Percentiles rank a stretch among this genome's conserved stretches.
phyloP scores from a whole-genome alignment of 495 filamentous ascomycete species.

The Neurospora cerealis region DNA sequence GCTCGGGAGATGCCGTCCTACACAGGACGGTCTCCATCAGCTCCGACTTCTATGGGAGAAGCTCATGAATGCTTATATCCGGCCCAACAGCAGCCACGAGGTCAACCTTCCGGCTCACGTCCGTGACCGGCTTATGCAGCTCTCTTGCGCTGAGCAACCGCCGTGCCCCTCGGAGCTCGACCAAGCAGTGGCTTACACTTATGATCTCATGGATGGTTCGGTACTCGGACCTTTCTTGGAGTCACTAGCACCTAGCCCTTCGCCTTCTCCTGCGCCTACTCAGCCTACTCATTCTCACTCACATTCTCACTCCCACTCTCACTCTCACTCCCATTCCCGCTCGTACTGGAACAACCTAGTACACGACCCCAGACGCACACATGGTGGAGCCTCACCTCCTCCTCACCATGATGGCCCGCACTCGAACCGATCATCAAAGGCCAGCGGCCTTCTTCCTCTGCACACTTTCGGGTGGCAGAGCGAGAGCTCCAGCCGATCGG shows the following conservation, averaged over 20 bases:
- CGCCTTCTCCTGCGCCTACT: constrained; percentile 10
- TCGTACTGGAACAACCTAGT: neutral
- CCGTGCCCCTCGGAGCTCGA: constrained; percentile 72
- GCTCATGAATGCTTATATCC: constrained; percentile 63
- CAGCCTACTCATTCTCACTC: constrained; percentile 21
- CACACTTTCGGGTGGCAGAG: constrained; percentile 30
- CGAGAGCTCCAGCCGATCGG: constrained; percentile 25
- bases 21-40: constrained; percentile 1
- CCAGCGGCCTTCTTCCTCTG: constrained; percentile 30
- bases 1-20: neutral
- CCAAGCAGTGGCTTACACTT: constrained; percentile 81
- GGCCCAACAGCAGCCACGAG: constrained; percentile 71
- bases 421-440: constrained; percentile 30
- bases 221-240: constrained; percentile 79
- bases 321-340: neutral
- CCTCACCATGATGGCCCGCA: constrained; percentile 17
- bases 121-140: constrained; percentile 64
- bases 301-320: constrained; percentile 1
- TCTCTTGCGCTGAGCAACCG: constrained; percentile 51
- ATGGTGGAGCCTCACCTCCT: neutral
- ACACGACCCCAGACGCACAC: neutral
- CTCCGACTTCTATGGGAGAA: constrained; percentile 53
- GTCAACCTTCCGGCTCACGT: constrained; percentile 87
- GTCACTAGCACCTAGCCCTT: constrained; percentile 25
- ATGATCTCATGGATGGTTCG: constrained; percentile 95